These are phyloP conservation scores for Casuarina glauca DNA, from an alignment of 306 rosid genomes.

Conservation along the genomic window DNA sequence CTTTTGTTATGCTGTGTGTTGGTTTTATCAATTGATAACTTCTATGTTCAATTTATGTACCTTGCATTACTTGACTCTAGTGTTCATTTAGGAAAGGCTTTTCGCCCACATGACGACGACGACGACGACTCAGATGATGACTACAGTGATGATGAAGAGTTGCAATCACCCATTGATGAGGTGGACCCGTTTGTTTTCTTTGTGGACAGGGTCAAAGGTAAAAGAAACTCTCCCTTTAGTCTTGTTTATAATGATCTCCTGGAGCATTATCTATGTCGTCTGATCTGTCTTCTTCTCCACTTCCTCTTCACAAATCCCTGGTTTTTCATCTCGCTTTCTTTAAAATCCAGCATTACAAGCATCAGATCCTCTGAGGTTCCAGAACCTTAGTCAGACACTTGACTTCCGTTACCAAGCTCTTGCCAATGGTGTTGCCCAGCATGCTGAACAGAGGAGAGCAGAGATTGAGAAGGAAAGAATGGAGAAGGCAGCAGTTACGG, in stretches of 20 bases:
- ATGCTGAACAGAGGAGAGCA: constrained; percentile 82
- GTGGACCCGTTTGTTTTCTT: constrained; percentile 94
- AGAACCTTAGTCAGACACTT: constrained; percentile 72
- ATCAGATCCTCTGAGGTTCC: constrained; percentile 72
- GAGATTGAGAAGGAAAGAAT: constrained; percentile 83
- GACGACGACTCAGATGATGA: constrained; percentile 87
- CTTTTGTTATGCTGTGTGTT: neutral
- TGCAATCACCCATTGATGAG: constrained; percentile 96
- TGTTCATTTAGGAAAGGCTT: constrained; percentile 62
- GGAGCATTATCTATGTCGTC: neutral
- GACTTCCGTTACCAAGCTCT: constrained; percentile 90
- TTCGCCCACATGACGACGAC: constrained; percentile 57
- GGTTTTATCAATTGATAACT: neutral
- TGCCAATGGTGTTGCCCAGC: constrained; percentile 86
- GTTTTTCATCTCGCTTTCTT: neutral
- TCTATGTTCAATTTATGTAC: constrained; percentile 15
- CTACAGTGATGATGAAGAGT: constrained; percentile 91
- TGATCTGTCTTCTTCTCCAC: constrained; percentile 4
- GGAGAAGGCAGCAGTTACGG: constrained; percentile 70
- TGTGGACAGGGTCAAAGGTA: constrained; percentile 85
- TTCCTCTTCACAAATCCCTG: neutral
- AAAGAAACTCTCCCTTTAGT: neutral
- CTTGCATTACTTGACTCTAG: constrained; percentile 13
- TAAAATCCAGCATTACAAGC: constrained; percentile 60
- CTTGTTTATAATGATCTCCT: neutral